A percentile compares a stretch with the other conserved stretches of the same genome.
Conservation (phyloP, 129 eudicot species). For the Centrapalus pauciflorus region DNA sequence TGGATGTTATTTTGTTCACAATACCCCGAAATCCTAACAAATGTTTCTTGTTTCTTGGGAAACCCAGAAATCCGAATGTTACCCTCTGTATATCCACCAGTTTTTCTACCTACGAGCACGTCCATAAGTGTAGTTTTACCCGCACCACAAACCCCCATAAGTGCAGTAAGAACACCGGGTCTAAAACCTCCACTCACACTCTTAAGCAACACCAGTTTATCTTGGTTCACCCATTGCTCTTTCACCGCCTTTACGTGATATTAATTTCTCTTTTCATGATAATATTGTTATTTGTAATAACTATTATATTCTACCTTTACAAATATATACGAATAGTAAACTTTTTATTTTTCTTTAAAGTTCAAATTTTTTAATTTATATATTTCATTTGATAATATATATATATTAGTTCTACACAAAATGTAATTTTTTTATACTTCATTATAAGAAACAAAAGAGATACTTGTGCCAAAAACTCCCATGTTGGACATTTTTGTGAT, state of each 20-base stretch:
- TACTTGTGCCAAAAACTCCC: no score
- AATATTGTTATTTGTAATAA: no score
- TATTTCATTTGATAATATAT: no score
- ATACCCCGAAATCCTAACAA: constrained; percentile 82
- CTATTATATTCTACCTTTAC: no score
- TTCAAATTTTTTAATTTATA: no score
- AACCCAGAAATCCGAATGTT: constrained; percentile 62
- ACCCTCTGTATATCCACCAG: constrained; percentile 80
- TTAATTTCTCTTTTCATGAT: no score
- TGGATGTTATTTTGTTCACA: constrained; percentile 92
- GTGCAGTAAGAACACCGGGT: constrained; percentile 88
- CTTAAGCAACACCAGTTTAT: constrained; percentile 58
- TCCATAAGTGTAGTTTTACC: constrained; percentile 96
- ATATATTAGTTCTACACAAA: no score
- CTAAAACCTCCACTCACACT: constrained; percentile 80
- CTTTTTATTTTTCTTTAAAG: no score
- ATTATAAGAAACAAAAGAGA: no score
- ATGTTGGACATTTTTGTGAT: no score
- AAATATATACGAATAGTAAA: no score
- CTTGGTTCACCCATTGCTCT: constrained; percentile 56
- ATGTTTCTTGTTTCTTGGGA: constrained; percentile 79
- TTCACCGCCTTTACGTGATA: constrained; percentile 99
- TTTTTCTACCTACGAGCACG: constrained; percentile 82
- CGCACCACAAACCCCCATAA: constrained; percentile 96
- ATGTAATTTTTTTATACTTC: no score